Percentiles rank a stretch among this genome's conserved stretches.
Conservation (phyloP, 805 yeast genomes). For the Candida jianshihensis region DNA sequence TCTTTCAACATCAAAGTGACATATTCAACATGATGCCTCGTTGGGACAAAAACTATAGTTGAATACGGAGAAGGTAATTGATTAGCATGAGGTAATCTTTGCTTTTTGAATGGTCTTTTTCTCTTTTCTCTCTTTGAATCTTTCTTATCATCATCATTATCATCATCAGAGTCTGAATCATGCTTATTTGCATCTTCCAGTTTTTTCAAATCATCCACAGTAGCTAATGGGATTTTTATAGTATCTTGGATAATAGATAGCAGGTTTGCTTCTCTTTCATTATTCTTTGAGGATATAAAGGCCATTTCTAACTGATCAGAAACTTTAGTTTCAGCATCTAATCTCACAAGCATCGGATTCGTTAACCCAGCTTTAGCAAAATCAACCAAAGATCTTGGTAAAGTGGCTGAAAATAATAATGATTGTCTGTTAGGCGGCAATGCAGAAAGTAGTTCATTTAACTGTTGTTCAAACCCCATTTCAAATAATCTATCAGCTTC, state of each 20-base stretch:
- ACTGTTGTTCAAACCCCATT: constrained; percentile 91
- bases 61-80: constrained; percentile 80
- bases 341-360: constrained; percentile 85
- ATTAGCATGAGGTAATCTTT: constrained; percentile 68
- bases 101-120: constrained; percentile 38
- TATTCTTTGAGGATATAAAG: constrained; percentile 70
- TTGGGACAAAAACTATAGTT: constrained; percentile 91
- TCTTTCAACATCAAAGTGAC: constrained; percentile 61
- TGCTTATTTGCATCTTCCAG: constrained; percentile 38
- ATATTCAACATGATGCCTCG: constrained; percentile 96
- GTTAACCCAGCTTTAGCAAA: constrained; percentile 95
- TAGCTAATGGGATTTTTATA: constrained; percentile 76
- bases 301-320: constrained; percentile 90
- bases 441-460: constrained; percentile 80
- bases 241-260: constrained; percentile 73
- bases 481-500: constrained; percentile 97
- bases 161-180: constrained; percentile 41
- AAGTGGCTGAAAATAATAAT: constrained; percentile 86
- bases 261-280: constrained; percentile 86
- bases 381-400: constrained; percentile 87
- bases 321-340: constrained; percentile 88
- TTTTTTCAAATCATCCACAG: constrained; percentile 56
- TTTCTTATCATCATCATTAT: constrained; percentile 41
- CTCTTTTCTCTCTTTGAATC: constrained; percentile 26
- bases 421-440: constrained; percentile 84